These are phyloP conservation scores for Linaria vulgaris DNA, from an alignment of 257 asterid genomes.

Conservation along the genomic window DNA sequence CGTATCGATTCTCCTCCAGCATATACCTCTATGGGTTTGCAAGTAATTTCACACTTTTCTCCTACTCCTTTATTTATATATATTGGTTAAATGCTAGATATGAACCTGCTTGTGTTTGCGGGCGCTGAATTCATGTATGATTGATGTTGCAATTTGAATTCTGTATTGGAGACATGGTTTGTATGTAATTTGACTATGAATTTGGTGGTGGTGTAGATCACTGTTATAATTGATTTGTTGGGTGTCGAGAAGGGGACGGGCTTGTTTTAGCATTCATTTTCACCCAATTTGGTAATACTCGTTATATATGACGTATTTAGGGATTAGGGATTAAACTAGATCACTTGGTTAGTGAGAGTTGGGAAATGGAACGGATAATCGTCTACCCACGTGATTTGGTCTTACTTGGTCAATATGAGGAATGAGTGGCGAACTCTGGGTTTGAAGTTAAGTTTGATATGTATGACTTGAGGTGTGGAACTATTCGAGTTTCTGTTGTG, in stretches of 20 bases:
- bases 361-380: neutral
- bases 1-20: slow-evolving; percentile 61
- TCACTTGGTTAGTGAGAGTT: no score
- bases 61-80: neutral
- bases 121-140: neutral
- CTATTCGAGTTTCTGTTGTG: no score
- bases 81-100: neutral
- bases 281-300: no score
- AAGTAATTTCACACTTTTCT: slow-evolving; percentile 47
- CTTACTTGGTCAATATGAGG: neutral
- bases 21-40: slow-evolving; percentile 79
- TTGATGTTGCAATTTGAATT: neutral
- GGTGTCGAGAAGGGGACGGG: neutral
- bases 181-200: no score
- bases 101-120: neutral
- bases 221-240: neutral
- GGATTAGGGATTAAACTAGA: no score
- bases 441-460: no score
- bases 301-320: neutral
- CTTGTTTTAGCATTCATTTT: no score
- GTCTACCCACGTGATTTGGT: neutral
- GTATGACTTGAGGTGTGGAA: no score
- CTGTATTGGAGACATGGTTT: no score
- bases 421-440: no score
- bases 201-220: no score